These are phyloP conservation scores for Leucogyrophana mollusca DNA, from an alignment of 768 basidiomycete genomes.

Conservation along the genomic window DNA sequence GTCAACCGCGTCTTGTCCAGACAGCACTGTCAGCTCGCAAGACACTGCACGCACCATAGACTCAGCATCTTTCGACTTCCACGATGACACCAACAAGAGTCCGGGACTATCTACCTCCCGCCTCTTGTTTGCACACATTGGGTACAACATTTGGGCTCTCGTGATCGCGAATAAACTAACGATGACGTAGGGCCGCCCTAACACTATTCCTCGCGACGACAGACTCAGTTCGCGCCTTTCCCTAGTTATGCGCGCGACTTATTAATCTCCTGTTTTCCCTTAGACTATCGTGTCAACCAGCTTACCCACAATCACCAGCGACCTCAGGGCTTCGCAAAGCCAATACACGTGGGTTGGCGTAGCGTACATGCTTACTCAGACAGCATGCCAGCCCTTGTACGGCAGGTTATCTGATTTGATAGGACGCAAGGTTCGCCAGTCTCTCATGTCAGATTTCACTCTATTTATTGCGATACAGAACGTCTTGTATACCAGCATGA, in stretches of 20 bases:
- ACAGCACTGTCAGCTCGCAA: conserved; percentile 15
- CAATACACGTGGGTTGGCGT: conserved; percentile 89
- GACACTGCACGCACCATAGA: conserved; percentile 17
- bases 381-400: conserved; percentile 81
- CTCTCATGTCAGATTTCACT: conserved; percentile 5
- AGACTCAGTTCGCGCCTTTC: conserved; percentile 59
- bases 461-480: conserved; percentile 37
- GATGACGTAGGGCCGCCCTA: conserved; percentile 60
- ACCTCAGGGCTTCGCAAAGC: conserved; percentile 62
- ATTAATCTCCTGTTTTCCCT: conserved; percentile 4
- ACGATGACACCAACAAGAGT: conserved; percentile 13
- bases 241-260: conserved; percentile 1
- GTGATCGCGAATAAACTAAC: conserved; percentile 11
- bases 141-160: conserved; percentile 40
- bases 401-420: conserved; percentile 77
- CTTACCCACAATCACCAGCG: conserved; percentile 74
- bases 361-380: conserved; percentile 83
- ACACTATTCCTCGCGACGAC: conserved; percentile 85
- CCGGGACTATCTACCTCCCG: conserved; percentile 48
- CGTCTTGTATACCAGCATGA: conserved; percentile 71
- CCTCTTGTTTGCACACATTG: conserved; percentile 65
- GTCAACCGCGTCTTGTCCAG: conserved; percentile 12
- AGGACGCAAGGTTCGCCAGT: conserved; percentile 65
- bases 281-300: conserved; percentile 79
- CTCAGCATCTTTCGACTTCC: conserved; percentile 20